These are phyloP conservation scores for Neospermospora avenae DNA, from an alignment of 2,329 filamentous ascomycete genomes.

Conservation along the genomic window DNA sequence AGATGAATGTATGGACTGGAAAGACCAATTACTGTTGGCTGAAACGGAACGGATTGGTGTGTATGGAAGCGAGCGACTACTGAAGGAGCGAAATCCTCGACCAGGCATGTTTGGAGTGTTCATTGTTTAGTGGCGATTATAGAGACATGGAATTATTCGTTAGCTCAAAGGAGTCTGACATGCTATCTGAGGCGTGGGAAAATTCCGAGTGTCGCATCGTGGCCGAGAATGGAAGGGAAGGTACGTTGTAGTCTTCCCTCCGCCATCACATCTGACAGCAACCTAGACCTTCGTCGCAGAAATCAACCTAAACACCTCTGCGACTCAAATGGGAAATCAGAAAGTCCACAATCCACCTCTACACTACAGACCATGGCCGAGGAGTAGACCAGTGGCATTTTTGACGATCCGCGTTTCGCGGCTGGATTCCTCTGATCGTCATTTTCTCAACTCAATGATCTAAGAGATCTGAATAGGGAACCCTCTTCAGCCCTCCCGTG, in stretches of 20 bases:
- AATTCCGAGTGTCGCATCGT: background rate
- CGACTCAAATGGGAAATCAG: no score
- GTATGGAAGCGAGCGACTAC: conserved; percentile 14
- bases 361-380: no score
- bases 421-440: no score
- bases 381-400: no score
- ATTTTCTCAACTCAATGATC: no score
- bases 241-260: background rate
- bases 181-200: background rate
- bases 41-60: conserved; percentile 22
- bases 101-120: conserved; percentile 20
- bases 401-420: no score
- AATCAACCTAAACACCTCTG: background rate
- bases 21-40: conserved; percentile 23
- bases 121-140: conserved; percentile 3
- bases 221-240: background rate
- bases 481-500: no score
- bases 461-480: no score
- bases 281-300: background rate
- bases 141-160: background rate
- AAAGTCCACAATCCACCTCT: no score
- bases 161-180: background rate
- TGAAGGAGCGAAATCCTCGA: conserved; percentile 12
- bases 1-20: conserved; percentile 19
- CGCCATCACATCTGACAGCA: background rate